phyloP scores from a whole-genome alignment of 2,329 filamentous ascomycete species.

The Coniella lustricola region DNA sequence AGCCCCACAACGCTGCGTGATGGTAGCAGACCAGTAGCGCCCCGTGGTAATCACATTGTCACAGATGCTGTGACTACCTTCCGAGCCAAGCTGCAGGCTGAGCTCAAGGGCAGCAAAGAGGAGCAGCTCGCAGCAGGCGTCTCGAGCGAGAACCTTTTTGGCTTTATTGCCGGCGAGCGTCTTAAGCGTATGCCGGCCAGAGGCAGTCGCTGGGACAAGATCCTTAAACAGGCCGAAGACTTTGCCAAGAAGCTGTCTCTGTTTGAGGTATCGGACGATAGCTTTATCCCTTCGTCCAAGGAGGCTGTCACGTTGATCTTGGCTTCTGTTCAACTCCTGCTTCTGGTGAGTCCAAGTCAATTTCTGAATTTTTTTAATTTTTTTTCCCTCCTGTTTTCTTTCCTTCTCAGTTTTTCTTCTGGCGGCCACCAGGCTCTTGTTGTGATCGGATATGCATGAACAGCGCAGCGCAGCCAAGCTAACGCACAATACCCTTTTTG shows the following conservation, averaged over 20 bases:
- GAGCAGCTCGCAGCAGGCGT: conserved; percentile 12
- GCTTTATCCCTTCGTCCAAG: conserved; percentile 16
- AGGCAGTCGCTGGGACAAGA: conserved; percentile 17
- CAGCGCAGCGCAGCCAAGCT: conserved; percentile 1
- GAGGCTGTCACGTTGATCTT: conserved; percentile 16
- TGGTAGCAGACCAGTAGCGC: conserved; percentile 9
- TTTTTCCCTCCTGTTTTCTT: no score
- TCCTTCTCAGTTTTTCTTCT: no score
- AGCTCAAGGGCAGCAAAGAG: conserved; percentile 15
- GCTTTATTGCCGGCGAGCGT: conserved; percentile 15
- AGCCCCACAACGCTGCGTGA: conserved; percentile 11
- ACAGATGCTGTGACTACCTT: conserved; percentile 13
- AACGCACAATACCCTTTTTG: neutral
- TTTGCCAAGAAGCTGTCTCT: conserved; percentile 17
- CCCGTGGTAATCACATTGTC: conserved; percentile 16
- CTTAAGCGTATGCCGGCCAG: conserved; percentile 16
- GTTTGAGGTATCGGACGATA: conserved; percentile 14
- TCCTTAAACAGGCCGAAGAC: conserved; percentile 16
- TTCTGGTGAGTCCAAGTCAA: conserved; percentile 13
- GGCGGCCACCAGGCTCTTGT: no score
- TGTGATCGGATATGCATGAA: neutral
- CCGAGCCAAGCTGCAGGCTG: conserved; percentile 13
- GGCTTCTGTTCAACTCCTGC: conserved; percentile 14
- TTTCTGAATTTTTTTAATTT: no score
- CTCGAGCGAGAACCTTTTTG: conserved; percentile 14